These are phyloP conservation scores for Penicillium roqueforti DNA, from an alignment of 495 filamentous ascomycete species.

Conservation along the genomic window DNA sequence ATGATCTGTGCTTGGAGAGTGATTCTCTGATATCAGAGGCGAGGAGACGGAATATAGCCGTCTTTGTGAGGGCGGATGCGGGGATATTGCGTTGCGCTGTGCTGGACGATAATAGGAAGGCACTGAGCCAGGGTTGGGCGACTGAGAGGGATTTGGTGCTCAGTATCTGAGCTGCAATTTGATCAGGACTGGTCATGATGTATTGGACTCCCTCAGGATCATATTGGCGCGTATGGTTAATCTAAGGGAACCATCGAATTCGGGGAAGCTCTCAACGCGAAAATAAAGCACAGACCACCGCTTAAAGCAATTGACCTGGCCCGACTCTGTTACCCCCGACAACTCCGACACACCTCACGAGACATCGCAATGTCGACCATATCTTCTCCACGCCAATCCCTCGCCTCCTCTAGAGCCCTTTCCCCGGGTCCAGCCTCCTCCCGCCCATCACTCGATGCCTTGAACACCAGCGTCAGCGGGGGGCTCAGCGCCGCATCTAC, in stretches of 20 bases:
- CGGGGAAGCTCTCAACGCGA: conserved; percentile 4
- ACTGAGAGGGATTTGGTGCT: conserved; percentile 42
- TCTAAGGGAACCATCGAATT: conserved; percentile 3
- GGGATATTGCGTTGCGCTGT: conserved; percentile 53
- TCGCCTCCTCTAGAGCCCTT: conserved; percentile 61
- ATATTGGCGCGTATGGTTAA: neutral
- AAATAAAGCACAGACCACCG: conserved; percentile 30
- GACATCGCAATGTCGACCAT: conserved; percentile 65
- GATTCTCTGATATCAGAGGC: conserved; percentile 68
- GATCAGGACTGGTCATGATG: conserved; percentile 37
- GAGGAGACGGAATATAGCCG: conserved; percentile 76
- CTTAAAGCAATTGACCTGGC: conserved; percentile 23
- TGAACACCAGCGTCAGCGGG: conserved; percentile 43
- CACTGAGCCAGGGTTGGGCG: conserved; percentile 41
- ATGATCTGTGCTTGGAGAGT: conserved; percentile 43
- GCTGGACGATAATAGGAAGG: conserved; percentile 34
- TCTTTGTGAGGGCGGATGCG: conserved; percentile 66
- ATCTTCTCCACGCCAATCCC: conserved; percentile 65
- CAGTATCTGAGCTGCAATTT: conserved; percentile 43
- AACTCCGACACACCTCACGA: conserved; percentile 5
- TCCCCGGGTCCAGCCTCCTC: conserved; percentile 63
- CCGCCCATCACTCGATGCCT: conserved; percentile 62
- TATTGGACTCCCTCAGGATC: neutral
- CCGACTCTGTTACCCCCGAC: conserved; percentile 8
- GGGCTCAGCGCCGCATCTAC: conserved; percentile 51